phyloP scores from a whole-genome alignment of 1,284 basidiomycete genomes.

The Pulveroboletus ridleyi region DNA sequence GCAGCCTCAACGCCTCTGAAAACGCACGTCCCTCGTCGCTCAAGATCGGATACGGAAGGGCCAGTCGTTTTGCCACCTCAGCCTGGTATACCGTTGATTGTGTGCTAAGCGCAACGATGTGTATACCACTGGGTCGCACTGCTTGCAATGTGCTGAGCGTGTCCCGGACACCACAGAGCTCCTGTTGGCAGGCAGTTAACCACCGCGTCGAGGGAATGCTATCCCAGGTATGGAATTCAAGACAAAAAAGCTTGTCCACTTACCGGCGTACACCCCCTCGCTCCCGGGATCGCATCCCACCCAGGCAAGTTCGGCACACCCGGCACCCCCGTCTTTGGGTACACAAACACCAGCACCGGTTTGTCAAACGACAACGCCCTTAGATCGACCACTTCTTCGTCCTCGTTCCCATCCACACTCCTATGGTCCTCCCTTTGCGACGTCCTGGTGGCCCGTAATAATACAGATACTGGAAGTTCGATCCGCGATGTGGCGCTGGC shows the following conservation, averaged over 20 bases:
- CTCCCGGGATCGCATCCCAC: conserved; percentile 35
- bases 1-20: conserved; percentile 21
- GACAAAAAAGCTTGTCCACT: conserved; percentile 5
- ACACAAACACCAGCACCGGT: conserved; percentile 30
- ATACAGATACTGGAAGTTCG: conserved; percentile 12
- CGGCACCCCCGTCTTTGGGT: conserved; percentile 26
- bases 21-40: conserved; percentile 23
- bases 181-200: conserved; percentile 16
- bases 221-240: neutral
- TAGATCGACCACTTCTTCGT: conserved; percentile 20
- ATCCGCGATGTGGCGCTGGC: neutral
- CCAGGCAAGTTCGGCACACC: conserved; percentile 23
- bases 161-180: conserved; percentile 27
- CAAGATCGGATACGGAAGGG: conserved; percentile 31
- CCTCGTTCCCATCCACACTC: neutral
- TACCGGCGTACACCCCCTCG: conserved; percentile 33
- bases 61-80: conserved; percentile 25
- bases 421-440: neutral
- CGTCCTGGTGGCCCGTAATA: conserved; percentile 15
- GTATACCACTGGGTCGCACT: conserved; percentile 6
- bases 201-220: neutral
- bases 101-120: conserved; percentile 29
- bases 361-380: conserved; percentile 19
- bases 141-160: conserved; percentile 11
- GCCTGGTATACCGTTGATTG: conserved; percentile 27